Percentiles rank a stretch among this genome's conserved stretches.
Evolutionary conservation across 2,329 filamentous ascomycete genomes (phyloP).

Genomic region (Knoxdaviesia capensis): DNA sequence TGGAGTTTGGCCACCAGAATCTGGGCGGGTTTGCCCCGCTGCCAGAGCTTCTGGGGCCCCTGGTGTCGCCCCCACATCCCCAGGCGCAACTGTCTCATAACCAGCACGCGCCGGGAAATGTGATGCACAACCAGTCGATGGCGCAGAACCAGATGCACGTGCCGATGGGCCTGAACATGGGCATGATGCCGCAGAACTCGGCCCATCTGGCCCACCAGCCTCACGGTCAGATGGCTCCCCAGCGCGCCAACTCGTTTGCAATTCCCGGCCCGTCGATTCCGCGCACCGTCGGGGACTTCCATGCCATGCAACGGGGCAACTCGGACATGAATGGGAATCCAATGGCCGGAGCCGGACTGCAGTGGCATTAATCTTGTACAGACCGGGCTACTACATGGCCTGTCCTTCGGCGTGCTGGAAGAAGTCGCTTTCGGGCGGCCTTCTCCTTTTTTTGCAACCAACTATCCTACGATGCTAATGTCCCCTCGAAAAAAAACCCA

Average conservation of each 20-base stretch:
- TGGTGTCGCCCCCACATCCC: conserved; percentile 16
- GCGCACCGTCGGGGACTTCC: conserved; percentile 27
- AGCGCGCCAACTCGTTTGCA: conserved; percentile 19
- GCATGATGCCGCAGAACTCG: conserved; percentile 10
- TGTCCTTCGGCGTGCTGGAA: too few relatives aligned
- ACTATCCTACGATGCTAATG: too few relatives aligned
- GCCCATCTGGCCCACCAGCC: conserved; percentile 13
- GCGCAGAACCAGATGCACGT: conserved; percentile 8
- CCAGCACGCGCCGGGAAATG: conserved; percentile 4
- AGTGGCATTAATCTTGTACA: too few relatives aligned
- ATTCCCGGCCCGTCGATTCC: conserved; percentile 15
- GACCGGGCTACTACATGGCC: too few relatives aligned
- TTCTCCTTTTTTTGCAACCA: too few relatives aligned
- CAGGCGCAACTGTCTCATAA: conserved; percentile 8
- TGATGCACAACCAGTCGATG: conserved; percentile 4
- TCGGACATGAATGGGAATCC: conserved; percentile 11
- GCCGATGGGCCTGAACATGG: conserved; percentile 4
- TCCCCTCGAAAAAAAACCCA: too few relatives aligned
- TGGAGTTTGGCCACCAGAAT: conserved; percentile 23
- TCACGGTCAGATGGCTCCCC: conserved; percentile 4
- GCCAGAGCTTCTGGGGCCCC: conserved; percentile 32
- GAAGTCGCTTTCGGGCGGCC: too few relatives aligned
- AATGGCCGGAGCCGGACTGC: too few relatives aligned
- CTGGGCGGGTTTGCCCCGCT: conserved; percentile 26
- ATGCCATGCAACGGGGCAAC: conserved; percentile 24